phyloP scores from a whole-genome alignment of 139 green algal species.

The Chlorella sp. region DNA sequence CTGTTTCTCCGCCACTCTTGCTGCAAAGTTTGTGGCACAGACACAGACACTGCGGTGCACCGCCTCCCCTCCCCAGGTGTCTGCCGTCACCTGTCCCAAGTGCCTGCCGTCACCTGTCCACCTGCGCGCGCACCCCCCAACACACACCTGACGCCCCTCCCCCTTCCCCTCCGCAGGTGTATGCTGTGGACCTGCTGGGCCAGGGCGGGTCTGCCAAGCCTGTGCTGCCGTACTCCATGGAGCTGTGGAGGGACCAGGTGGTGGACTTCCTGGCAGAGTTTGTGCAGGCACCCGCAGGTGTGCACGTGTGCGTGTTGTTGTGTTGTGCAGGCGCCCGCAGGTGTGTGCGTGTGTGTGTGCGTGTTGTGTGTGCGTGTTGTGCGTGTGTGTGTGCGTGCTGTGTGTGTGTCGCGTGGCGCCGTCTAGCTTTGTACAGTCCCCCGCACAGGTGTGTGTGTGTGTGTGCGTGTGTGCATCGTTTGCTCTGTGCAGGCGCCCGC shows the following conservation, averaged over 20 bases:
- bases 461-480: no score
- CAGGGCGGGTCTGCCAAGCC: constrained; percentile 43
- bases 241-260: constrained; percentile 44
- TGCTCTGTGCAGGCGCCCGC: constrained; percentile 17
- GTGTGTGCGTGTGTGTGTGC: constrained; percentile 6
- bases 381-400: no score
- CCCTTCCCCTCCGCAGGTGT: background rate
- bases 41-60: no score
- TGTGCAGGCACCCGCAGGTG: constrained; percentile 14
- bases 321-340: constrained; percentile 12
- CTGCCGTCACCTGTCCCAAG: no score
- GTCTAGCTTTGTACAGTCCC: no score
- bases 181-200: constrained; percentile 46
- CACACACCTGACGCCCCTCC: background rate
- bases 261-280: constrained; percentile 44
- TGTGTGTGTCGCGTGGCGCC: no score
- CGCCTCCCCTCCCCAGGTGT: background rate
- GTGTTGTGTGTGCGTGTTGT: no score
- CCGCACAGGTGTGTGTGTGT: no score
- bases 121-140: background rate
- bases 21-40: no score
- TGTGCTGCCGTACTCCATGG: constrained; percentile 43
- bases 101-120: no score
- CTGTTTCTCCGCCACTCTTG: no score
- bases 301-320: constrained; percentile 3